phyloP scores from a whole-genome alignment of 345 rosid genomes.

The Acer yangbiense region DNA sequence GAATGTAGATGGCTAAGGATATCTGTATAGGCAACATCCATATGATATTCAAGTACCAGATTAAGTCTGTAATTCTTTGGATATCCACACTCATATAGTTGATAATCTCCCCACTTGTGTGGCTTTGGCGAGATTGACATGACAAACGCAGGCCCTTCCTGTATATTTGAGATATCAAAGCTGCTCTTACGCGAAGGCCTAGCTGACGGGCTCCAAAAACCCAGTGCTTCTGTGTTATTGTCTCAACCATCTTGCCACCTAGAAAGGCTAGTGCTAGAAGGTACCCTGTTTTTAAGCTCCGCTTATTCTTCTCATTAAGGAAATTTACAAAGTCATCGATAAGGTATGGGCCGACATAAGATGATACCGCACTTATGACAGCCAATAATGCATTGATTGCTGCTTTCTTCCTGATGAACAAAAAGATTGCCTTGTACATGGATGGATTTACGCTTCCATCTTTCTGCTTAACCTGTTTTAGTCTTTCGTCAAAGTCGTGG shows the following conservation, averaged over 20 bases:
- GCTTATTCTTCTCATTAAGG: slow-evolving; percentile 42
- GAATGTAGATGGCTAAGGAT: slow-evolving; percentile 65
- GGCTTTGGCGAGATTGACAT: slow-evolving; percentile 72
- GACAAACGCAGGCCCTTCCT: slow-evolving; percentile 74
- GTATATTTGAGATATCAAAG: slow-evolving; percentile 73
- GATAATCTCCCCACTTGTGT: slow-evolving; percentile 89
- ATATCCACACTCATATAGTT: slow-evolving; percentile 91
- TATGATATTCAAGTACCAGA: slow-evolving; percentile 64
- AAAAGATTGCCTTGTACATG: slow-evolving; percentile 63
- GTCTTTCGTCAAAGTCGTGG: slow-evolving; percentile 44
- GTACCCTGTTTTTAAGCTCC: slow-evolving; percentile 62
- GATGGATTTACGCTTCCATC: slow-evolving; percentile 56
- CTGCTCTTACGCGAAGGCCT: slow-evolving; percentile 77
- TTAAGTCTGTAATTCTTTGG: slow-evolving; percentile 75
- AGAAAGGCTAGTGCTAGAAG: slow-evolving; percentile 73
- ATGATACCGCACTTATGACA: slow-evolving; percentile 57
- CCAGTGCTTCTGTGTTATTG: slow-evolving; percentile 87
- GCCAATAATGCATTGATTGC: slow-evolving; percentile 77
- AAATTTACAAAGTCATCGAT: slow-evolving; percentile 69
- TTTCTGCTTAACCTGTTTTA: slow-evolving; percentile 50
- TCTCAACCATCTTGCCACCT: slow-evolving; percentile 76
- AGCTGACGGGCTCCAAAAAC: slow-evolving; percentile 87
- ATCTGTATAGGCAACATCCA: slow-evolving; percentile 93
- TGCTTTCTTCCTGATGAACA: slow-evolving; percentile 66
- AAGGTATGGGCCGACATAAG: slow-evolving; percentile 88